Percentiles rank a stretch among this genome's conserved stretches.
Conservation (phyloP, 2,329 filamentous ascomycete genomes). For the Chaetomiaceae sp. region DNA sequence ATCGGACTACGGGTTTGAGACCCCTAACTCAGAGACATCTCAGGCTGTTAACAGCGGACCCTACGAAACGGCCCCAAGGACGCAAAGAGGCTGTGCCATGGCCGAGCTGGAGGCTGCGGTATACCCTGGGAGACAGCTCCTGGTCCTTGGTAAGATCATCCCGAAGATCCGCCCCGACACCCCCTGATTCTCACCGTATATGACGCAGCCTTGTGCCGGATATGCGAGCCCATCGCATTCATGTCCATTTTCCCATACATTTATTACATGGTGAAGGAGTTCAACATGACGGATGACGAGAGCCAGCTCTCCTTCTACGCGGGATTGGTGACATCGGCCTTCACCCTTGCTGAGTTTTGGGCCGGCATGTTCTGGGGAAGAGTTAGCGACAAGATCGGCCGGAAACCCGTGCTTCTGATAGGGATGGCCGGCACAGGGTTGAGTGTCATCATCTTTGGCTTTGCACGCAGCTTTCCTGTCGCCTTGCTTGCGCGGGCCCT, state of each 20-base stretch:
- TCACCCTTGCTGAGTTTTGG: constrained; percentile 91
- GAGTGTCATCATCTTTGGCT: constrained; percentile 90
- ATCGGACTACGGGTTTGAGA: no score
- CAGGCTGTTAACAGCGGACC: no score
- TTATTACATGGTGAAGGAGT: constrained; percentile 94
- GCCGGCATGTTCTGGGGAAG: constrained; percentile 91
- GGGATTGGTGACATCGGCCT: constrained; percentile 93
- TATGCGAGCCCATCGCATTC: constrained; percentile 98
- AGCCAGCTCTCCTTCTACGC: constrained; percentile 85
- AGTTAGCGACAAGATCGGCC: constrained; percentile 84
- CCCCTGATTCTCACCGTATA: no score
- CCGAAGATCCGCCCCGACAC: no score
- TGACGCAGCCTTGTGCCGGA: constrained; percentile 71
- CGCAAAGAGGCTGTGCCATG: no score
- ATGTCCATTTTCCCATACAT: constrained; percentile 99
- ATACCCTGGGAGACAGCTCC: no score
- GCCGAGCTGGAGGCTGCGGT: no score
- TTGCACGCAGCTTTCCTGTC: constrained; percentile 74
- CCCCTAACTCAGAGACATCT: no score
- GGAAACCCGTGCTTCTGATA: constrained; percentile 85
- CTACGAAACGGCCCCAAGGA: no score
- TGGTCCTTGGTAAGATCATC: no score
- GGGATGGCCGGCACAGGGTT: constrained; percentile 88
- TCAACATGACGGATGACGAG: constrained; percentile 74
- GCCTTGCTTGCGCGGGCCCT: constrained; percentile 84